Percentiles rank a stretch among this genome's conserved stretches.
Evolutionary conservation across 805 yeast species (phyloP).

Genomic region (Pichia gijzeniarum): DNA sequence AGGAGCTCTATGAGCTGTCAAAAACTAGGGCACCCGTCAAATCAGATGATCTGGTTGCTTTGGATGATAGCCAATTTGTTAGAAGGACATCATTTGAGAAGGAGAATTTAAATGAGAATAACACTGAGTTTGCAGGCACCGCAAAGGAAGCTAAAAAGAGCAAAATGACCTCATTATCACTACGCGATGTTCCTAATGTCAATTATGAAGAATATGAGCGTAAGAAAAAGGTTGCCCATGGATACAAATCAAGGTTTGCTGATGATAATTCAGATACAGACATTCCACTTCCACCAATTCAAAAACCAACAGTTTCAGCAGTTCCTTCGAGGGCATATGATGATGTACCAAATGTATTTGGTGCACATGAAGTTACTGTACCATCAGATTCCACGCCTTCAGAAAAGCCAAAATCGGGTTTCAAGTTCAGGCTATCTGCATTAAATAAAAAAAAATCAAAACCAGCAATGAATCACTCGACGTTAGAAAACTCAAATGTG

Average conservation of each 20-base stretch:
- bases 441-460: slow-evolving; percentile 4
- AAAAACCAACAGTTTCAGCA: background rate
- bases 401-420: slow-evolving; percentile 5
- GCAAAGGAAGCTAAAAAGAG: slow-evolving; percentile 20
- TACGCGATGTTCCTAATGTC: slow-evolving; percentile 18
- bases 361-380: background rate
- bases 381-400: background rate
- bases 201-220: slow-evolving; percentile 8
- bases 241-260: slow-evolving; percentile 48
- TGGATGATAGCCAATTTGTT: slow-evolving; percentile 9
- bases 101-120: slow-evolving; percentile 13
- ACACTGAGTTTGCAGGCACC: slow-evolving; percentile 3
- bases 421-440: slow-evolving; percentile 2
- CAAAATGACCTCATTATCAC: slow-evolving; percentile 12
- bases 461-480: background rate
- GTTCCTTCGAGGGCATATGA: too few relatives aligned
- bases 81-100: slow-evolving; percentile 55
- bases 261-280: slow-evolving; percentile 61
- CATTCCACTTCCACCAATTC: slow-evolving; percentile 15
- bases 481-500: background rate
- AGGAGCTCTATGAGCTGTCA: slow-evolving; percentile 49
- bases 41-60: slow-evolving; percentile 8
- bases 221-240: slow-evolving; percentile 25
- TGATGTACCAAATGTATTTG: background rate
- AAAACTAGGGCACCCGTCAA: slow-evolving; percentile 19